Evolutionary conservation across 306 rosid genomes (phyloP), one percentile per base, ranked within the genome.

Genomic region (Acacia melanoxylon): DNA sequence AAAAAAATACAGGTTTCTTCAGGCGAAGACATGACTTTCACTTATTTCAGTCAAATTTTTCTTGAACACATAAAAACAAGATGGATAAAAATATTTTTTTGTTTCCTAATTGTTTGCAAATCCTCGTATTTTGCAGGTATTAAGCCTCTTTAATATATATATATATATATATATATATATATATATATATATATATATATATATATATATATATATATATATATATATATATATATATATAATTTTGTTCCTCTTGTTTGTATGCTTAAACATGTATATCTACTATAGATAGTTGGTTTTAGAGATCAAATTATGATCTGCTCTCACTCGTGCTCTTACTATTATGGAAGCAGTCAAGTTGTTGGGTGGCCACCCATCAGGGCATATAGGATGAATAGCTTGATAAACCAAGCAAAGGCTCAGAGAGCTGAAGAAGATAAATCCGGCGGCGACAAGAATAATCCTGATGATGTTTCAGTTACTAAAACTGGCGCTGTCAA

Each of bases 281-380:
- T 42, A 42, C 27, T 45, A 74, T 74, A 9, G 8, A 54, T 11
- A 17, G 10, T 48, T 16, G 46, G 13, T 45, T 73, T 49, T 37
- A 16, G 33, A 31, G 44, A 74, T 74, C 33, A 74, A 74, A 54
- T 15, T 33, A n/a, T 37, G 48, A 35, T 29, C 68, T 52, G 10
- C 67, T 74, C 15, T 74, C 46, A 19, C 51, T 42, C 68, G 35
- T 65, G 27, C n/a, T 65, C 1, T 72, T 54, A 70, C 41, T 48
- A 4, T 70, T 65, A 2, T 54, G 80, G 78, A 81, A 86, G 78
- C 91, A 91, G 95, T 82, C 95, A 88, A 75, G 91, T 89, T 68
- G 93, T 91, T 86, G 95, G 95, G 72, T 91, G 95, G 95, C 95
- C 95, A 51, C 95, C 95, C 35, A 72, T 91, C 49, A 89, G 91